These are phyloP conservation scores for Isochrysis galbana DNA, from an alignment of 78 protist species.

Conservation along the genomic window DNA sequence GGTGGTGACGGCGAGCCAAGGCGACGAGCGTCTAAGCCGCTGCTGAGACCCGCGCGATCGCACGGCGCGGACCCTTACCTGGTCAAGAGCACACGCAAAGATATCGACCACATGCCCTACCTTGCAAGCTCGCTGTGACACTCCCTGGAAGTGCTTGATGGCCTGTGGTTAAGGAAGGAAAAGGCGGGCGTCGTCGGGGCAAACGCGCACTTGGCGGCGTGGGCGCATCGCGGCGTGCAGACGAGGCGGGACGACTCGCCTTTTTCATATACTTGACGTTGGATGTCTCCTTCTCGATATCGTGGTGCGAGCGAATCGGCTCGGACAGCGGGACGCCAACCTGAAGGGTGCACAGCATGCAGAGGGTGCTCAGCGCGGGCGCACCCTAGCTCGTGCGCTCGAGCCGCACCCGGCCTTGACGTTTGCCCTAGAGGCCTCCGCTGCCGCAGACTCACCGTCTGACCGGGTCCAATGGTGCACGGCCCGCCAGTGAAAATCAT, in stretches of 20 bases:
- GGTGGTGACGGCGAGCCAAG: too few species aligned
- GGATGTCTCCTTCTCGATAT: slow-evolving; percentile 71
- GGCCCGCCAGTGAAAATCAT: slow-evolving; percentile 93
- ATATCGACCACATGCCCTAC: slow-evolving; percentile 83
- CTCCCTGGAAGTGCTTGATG: slow-evolving; percentile 52
- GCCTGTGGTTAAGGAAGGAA: too few species aligned
- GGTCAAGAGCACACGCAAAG: slow-evolving; percentile 85
- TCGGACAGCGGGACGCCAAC: slow-evolving; percentile 66
- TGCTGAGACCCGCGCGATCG: too few species aligned
- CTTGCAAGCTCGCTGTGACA: slow-evolving; percentile 66
- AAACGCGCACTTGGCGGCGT: too few species aligned
- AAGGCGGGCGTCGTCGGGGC: too few species aligned
- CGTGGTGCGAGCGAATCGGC: slow-evolving; percentile 85
- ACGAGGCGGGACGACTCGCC: too few species aligned
- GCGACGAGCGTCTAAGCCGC: too few species aligned
- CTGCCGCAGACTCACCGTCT: background rate
- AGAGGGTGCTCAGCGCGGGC: too few species aligned
- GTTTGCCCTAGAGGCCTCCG: background rate
- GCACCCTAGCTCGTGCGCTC: too few species aligned
- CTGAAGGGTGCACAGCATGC: slow-evolving; percentile 72
- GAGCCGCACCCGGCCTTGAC: background rate
- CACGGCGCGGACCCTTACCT: slow-evolving; percentile 37
- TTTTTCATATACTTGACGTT: slow-evolving; percentile 49
- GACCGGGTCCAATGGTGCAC: slow-evolving; percentile 61
- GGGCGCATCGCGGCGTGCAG: too few species aligned